Conservation (phyloP, 1,284 basidiomycete species). For the Microbotryum violaceum region DNA sequence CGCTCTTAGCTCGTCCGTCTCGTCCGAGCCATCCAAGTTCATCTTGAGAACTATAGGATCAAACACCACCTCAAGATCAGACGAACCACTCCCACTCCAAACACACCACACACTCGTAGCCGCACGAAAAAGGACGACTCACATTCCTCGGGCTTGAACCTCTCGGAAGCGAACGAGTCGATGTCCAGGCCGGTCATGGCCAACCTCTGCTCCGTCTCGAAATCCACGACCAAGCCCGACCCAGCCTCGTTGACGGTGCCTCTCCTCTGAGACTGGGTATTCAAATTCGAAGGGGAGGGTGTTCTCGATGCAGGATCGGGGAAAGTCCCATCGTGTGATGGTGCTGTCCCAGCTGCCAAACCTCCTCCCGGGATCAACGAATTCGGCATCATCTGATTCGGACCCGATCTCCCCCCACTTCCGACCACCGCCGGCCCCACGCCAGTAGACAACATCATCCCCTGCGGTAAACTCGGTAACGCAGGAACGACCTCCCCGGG, state of each 20-base stretch:
- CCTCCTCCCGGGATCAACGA: too few relatives aligned
- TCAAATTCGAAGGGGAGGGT: too few relatives aligned
- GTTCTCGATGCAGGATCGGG: too few relatives aligned
- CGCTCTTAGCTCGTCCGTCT: conserved; percentile 22
- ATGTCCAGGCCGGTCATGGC: conserved; percentile 24
- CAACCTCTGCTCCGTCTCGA: conserved; percentile 11
- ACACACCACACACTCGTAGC: background rate
- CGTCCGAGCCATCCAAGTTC: conserved; percentile 11
- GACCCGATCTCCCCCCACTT: too few relatives aligned
- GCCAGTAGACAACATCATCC: background rate
- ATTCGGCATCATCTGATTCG: too few relatives aligned
- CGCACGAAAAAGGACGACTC: background rate
- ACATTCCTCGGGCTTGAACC: conserved; percentile 33
- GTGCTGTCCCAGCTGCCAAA: too few relatives aligned
- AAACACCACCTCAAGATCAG: too few relatives aligned
- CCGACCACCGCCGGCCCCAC: background rate
- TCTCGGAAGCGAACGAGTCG: conserved; percentile 25
- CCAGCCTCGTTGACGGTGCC: background rate
- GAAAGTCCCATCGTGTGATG: too few relatives aligned
- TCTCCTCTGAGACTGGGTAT: background rate
- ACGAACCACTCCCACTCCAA: background rate
- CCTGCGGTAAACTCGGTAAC: background rate
- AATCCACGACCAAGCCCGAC: background rate
- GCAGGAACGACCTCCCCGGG: conserved; percentile 3
- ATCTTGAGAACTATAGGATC: conserved; percentile 21